Percentiles rank a stretch among this genome's conserved stretches.
Evolutionary conservation across 1,284 basidiomycete species (phyloP).

Genomic region (Boletus austroedulis): DNA sequence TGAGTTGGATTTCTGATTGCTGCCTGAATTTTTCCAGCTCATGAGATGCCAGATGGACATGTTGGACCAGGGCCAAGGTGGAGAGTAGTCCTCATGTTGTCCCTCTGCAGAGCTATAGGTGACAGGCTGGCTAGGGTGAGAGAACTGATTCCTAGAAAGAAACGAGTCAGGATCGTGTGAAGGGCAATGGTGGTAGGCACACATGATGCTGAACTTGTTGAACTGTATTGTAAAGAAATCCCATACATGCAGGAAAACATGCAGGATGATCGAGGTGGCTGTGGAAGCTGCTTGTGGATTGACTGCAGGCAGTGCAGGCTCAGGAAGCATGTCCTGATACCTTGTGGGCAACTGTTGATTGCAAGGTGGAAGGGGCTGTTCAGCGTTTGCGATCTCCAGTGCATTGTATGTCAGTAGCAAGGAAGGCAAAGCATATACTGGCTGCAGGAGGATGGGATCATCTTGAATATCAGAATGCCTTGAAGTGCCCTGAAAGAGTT

Average conservation of each 20-base stretch:
- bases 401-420: too few species aligned
- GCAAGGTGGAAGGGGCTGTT: too few species aligned
- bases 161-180: neutral
- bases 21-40: neutral
- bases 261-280: neutral
- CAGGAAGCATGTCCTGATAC: too few species aligned
- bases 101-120: neutral
- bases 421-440: too few species aligned
- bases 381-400: too few species aligned
- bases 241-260: neutral
- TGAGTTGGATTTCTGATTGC: neutral
- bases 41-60: neutral
- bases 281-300: neutral
- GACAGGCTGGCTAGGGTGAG: neutral
- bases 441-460: too few species aligned
- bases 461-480: too few species aligned
- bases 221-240: neutral
- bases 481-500: too few species aligned
- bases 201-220: conserved; percentile 3
- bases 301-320: neutral
- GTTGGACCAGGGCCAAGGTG: conserved; percentile 1
- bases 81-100: neutral
- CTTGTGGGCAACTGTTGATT: too few species aligned
- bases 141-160: neutral
- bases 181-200: neutral